Evolutionary conservation across 345 rosid species (phyloP).

Genomic region (Hibiscus mutabilis): DNA sequence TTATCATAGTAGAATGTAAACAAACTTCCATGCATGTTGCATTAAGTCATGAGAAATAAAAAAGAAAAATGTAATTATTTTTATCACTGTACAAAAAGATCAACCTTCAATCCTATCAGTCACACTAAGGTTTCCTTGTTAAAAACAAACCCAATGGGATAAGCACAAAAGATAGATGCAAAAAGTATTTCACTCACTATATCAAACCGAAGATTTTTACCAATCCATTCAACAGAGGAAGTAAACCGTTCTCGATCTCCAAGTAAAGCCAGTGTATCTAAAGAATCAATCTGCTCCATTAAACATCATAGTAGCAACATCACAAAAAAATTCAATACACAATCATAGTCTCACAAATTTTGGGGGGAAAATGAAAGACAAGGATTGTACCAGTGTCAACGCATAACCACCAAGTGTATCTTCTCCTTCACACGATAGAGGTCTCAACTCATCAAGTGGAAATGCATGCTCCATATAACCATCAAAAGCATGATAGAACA

Average conservation of each 20-base stretch:
- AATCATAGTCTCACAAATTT: background rate
- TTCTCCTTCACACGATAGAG: conserved; percentile 87
- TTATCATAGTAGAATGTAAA: no score
- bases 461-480: conserved; percentile 97
- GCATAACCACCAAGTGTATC: conserved; percentile 95
- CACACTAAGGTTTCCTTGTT: background rate
- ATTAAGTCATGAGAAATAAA: no score
- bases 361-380: background rate
- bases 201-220: conserved; percentile 93
- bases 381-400: conserved; percentile 60
- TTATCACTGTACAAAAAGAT: no score
- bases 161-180: conserved; percentile 10
- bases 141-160: background rate
- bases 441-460: conserved; percentile 87
- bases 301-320: conserved; percentile 3
- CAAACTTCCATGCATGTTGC: no score
- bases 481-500: conserved; percentile 97
- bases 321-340: conserved; percentile 13
- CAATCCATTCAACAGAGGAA: conserved; percentile 91
- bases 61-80: no score
- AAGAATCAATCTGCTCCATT: conserved; percentile 68
- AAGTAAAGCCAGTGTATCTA: conserved; percentile 85
- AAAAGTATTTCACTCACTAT: conserved; percentile 70
- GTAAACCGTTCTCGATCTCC: conserved; percentile 71
- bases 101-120: background rate